Evolutionary conservation across 1,284 basidiomycete species (phyloP).

Genomic region (Pyrrhoderma noxium): DNA sequence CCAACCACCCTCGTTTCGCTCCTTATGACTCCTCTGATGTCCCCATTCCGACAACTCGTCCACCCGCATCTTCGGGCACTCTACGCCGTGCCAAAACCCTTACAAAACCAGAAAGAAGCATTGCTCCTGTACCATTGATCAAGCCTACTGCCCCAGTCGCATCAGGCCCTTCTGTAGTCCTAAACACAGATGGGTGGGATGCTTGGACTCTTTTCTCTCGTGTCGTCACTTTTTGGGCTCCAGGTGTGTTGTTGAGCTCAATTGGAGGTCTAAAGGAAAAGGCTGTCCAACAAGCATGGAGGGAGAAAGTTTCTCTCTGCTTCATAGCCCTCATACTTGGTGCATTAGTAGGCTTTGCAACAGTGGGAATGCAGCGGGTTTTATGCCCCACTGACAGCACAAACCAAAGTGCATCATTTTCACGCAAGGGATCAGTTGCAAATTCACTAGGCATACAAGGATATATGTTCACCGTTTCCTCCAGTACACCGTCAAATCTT

Average conservation of each 20-base stretch:
- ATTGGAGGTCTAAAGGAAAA: conserved; percentile 79
- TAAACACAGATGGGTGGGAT: conserved; percentile 42
- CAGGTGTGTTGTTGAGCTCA: conserved; percentile 65
- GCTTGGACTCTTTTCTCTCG: conserved; percentile 82
- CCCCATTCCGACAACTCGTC: conserved; percentile 59
- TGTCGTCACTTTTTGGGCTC: conserved; percentile 88
- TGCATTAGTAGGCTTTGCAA: conserved; percentile 81
- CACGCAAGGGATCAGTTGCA: conserved; percentile 49
- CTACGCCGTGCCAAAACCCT: conserved; percentile 89
- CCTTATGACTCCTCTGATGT: conserved; percentile 52
- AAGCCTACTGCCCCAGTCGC: conserved; percentile 53
- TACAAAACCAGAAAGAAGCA: conserved; percentile 90
- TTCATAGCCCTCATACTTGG: conserved; percentile 79
- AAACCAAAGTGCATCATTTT: conserved; percentile 55
- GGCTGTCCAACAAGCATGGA: conserved; percentile 84
- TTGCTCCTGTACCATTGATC: conserved; percentile 91
- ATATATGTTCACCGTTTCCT: conserved; percentile 68
- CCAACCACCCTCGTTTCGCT: conserved; percentile 44
- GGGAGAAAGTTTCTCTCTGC: conserved; percentile 95
- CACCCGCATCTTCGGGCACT: conserved; percentile 45
- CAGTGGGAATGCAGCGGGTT: conserved; percentile 90
- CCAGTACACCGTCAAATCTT: conserved; percentile 39
- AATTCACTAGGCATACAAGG: conserved; percentile 77
- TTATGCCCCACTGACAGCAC: conserved; percentile 74
- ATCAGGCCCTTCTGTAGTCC: conserved; percentile 27